Conservation (phyloP, 164 flowering plant species). For the Aristolochia californica region DNA sequence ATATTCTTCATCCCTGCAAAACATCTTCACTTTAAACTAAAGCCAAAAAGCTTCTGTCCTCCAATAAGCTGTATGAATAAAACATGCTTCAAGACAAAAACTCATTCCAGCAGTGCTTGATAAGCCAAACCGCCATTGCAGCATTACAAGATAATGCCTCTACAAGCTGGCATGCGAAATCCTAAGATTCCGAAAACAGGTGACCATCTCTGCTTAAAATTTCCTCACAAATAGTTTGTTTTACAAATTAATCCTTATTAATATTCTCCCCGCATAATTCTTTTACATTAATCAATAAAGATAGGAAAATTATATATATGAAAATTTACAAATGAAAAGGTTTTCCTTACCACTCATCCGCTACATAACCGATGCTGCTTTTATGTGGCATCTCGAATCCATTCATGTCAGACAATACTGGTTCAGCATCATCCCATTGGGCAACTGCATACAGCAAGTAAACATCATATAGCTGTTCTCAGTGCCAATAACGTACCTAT, state of each 20-base stretch:
- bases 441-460: constrained; percentile 43
- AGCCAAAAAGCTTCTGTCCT: not conserved
- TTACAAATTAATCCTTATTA: no score
- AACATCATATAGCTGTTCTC: not conserved
- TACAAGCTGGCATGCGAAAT: not conserved
- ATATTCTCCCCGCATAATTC: no score
- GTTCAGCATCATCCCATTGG: constrained; percentile 53
- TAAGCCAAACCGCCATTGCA: not conserved
- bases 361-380: constrained; percentile 56
- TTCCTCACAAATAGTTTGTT: no score
- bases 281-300: no score
- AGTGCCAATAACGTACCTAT: not conserved
- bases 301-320: not conserved
- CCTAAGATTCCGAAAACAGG: no score
- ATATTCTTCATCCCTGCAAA: constrained; percentile 78
- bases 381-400: constrained; percentile 11
- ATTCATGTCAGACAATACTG: constrained; percentile 12
- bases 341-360: constrained; percentile 75
- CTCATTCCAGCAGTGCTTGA: no score
- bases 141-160: not conserved
- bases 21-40: not conserved
- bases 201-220: no score
- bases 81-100: no score
- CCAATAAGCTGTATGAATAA: no score
- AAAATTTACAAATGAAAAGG: not conserved